A percentile compares a stretch with the other conserved stretches of the same genome.
Conservation (phyloP, 805 yeast genomes). For the Barnettozyma salicaria region DNA sequence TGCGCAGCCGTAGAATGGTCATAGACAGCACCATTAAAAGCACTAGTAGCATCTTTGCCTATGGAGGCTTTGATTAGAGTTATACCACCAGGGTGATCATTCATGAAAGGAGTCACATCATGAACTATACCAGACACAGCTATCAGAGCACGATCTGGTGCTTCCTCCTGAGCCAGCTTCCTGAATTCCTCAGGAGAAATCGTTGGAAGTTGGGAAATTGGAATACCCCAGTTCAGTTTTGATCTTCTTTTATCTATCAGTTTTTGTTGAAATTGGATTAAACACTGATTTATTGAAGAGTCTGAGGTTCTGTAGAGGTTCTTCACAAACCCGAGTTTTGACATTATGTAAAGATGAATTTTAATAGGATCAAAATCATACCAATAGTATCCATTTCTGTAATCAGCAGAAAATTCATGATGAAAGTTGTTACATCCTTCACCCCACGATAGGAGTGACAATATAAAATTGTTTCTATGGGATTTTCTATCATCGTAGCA, state of each 20-base stretch:
- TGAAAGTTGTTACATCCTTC: constrained; percentile 92
- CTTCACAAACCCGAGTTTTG: constrained; percentile 52
- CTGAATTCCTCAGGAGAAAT: constrained; percentile 49
- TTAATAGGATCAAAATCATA: constrained; percentile 85
- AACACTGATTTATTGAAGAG: constrained; percentile 55
- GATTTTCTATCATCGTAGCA: constrained; percentile 73
- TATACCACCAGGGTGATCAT: constrained; percentile 91
- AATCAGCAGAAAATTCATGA: constrained; percentile 92
- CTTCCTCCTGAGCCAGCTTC: constrained; percentile 31
- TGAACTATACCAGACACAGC: constrained; percentile 89
- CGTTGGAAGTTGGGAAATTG: constrained; percentile 79
- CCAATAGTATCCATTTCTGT: constrained; percentile 65
- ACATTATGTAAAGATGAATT: constrained; percentile 49
- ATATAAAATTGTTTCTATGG: constrained; percentile 58
- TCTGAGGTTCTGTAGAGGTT: constrained; percentile 42
- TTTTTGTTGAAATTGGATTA: constrained; percentile 79
- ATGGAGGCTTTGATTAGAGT: constrained; percentile 73
- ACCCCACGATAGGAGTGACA: constrained; percentile 71
- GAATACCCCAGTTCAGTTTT: constrained; percentile 89
- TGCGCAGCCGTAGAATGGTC: constrained; percentile 91
- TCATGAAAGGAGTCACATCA: constrained; percentile 85
- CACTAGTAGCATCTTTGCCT: constrained; percentile 91
- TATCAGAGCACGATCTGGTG: constrained; percentile 57
- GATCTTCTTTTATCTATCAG: constrained; percentile 70
- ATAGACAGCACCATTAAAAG: constrained; percentile 93